Percentiles rank a stretch among this genome's conserved stretches.
Evolutionary conservation across 148 eudicot species (phyloP).

Genomic region (Rhododendron kiyosumense): DNA sequence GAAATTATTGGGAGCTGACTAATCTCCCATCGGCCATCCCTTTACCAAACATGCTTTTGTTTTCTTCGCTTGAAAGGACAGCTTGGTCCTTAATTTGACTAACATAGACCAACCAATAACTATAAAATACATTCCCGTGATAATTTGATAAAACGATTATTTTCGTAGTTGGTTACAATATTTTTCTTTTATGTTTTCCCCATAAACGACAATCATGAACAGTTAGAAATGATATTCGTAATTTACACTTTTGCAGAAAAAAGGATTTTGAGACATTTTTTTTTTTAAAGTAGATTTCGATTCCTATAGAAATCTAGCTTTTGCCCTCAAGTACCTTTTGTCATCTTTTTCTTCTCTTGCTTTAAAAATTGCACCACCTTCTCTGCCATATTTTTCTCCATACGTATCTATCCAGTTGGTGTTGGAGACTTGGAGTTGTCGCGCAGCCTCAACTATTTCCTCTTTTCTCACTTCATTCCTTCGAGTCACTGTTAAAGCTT

Average conservation of each 20-base stretch:
- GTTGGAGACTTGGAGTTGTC: background rate
- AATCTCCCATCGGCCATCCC: background rate
- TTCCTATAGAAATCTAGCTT: background rate
- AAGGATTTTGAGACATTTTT: no score
- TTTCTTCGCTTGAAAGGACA: background rate
- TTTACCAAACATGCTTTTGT: background rate
- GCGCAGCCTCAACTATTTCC: background rate
- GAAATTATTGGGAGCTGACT: no score
- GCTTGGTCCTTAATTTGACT: background rate
- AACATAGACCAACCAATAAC: background rate
- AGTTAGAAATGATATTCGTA: no score
- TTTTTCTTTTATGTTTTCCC: no score
- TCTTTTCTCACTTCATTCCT: background rate
- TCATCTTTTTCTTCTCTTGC: background rate
- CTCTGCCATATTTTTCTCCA: background rate
- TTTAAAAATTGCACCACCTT: background rate
- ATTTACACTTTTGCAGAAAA: no score
- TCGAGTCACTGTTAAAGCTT: background rate
- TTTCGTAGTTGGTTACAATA: no score
- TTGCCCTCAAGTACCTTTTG: background rate
- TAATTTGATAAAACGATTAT: no score
- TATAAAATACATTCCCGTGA: no score
- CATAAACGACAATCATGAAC: no score
- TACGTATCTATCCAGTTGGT: background rate
- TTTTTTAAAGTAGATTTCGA: background rate